A percentile compares a stretch with the other conserved stretches of the same genome.
These are phyloP conservation scores for Dactylellina cionopaga DNA, from an alignment of 2,329 filamentous ascomycete species.

Conservation along the genomic window DNA sequence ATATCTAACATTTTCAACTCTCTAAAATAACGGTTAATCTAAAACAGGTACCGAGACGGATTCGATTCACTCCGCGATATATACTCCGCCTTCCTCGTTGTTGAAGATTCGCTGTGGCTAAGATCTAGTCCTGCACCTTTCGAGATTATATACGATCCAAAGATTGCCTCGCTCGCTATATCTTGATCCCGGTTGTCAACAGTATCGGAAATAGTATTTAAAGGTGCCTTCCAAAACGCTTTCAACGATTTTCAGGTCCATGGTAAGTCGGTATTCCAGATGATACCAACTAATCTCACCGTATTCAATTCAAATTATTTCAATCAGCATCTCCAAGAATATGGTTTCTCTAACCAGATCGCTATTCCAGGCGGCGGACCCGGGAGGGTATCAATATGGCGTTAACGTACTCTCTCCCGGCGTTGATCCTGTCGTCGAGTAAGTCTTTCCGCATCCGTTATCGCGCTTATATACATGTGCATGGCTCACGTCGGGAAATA, in stretches of 20 bases:
- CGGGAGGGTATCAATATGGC: constrained; percentile 46
- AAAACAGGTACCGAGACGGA: too few species aligned
- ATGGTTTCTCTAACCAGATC: constrained; percentile 34
- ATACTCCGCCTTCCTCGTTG: not conserved
- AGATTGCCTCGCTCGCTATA: not conserved
- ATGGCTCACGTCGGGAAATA: not conserved
- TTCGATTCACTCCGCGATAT: too few species aligned
- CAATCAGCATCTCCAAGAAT: not conserved
- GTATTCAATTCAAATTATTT: not conserved
- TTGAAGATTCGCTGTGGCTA: not conserved
- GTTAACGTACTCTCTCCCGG: constrained; percentile 51
- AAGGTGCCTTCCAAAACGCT: constrained; percentile 41
- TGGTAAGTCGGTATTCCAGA: constrained; percentile 15
- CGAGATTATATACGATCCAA: not conserved
- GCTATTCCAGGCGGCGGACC: constrained; percentile 36
- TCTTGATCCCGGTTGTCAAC: not conserved
- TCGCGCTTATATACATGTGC: not conserved
- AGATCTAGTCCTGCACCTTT: constrained; percentile 3
- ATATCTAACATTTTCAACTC: not conserved
- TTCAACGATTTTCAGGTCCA: constrained; percentile 24
- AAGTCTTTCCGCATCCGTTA: constrained; percentile 5
- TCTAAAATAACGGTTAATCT: too few species aligned
- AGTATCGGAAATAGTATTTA: constrained; percentile 11
- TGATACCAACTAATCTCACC: not conserved
- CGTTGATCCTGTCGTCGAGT: constrained; percentile 53